Percentiles rank a stretch among this genome's conserved stretches.
These are phyloP conservation scores for Vigna mungo DNA, from an alignment of 306 rosid genomes.

Conservation along the genomic window DNA sequence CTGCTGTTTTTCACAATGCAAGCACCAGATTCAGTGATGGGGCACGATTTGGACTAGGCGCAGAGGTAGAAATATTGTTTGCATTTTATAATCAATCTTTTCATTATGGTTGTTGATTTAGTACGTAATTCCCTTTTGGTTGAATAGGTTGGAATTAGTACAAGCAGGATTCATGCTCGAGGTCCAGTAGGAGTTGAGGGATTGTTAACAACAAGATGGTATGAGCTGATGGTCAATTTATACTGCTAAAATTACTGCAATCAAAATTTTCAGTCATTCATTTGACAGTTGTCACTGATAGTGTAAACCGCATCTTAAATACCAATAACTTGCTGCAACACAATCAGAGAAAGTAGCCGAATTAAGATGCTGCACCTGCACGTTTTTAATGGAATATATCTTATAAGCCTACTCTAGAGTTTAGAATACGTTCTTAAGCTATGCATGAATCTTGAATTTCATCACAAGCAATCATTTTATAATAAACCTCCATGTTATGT, in stretches of 20 bases:
- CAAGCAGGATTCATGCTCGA: slow-evolving; percentile 96
- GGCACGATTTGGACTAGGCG: slow-evolving; percentile 96
- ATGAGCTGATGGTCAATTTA: slow-evolving; percentile 37
- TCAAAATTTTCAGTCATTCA: background rate
- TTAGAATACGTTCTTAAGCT: background rate
- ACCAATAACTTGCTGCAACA: slow-evolving; percentile 10
- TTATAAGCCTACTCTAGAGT: background rate
- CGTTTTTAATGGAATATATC: background rate
- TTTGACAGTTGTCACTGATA: background rate
- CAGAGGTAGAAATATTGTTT: slow-evolving; percentile 72
- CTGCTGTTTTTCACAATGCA: slow-evolving; percentile 98
- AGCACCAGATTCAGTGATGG: slow-evolving; percentile 98
- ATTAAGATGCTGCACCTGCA: background rate
- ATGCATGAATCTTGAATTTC: slow-evolving; percentile 8
- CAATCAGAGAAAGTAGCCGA: slow-evolving; percentile 6
- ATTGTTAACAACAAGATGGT: slow-evolving; percentile 94
- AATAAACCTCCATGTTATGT: background rate
- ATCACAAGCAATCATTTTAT: background rate
- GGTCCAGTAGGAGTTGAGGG: slow-evolving; percentile 99
- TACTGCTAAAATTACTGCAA: background rate
- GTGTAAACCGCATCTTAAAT: slow-evolving; percentile 2
- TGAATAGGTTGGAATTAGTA: slow-evolving; percentile 92
- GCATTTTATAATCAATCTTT: background rate
- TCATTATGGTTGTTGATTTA: slow-evolving; percentile 28
- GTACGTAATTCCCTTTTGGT: background rate